Evolutionary conservation across 2,329 filamentous ascomycete species (phyloP).

Genomic region (Aspergillus sojae): DNA sequence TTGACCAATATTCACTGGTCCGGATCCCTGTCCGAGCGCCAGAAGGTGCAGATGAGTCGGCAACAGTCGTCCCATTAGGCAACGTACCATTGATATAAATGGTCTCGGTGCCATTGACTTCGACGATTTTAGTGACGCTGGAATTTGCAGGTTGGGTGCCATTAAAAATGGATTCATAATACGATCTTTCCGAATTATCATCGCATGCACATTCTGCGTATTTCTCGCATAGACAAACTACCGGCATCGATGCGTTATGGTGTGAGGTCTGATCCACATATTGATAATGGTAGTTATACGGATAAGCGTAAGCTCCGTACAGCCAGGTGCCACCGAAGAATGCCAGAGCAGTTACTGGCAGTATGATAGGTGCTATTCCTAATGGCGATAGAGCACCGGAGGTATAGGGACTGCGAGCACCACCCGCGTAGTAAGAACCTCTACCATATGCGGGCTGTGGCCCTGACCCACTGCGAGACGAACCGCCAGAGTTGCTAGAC

Average conservation of each 20-base stretch:
- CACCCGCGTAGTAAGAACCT: conserved; percentile 58
- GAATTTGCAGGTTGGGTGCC: conserved; percentile 44
- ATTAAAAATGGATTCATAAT: conserved; percentile 46
- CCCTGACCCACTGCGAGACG: conserved; percentile 43
- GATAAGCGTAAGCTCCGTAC: conserved; percentile 59
- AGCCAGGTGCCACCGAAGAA: conserved; percentile 59
- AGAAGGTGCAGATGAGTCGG: conserved; percentile 30
- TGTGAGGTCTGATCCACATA: conserved; percentile 50
- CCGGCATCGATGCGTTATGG: conserved; percentile 54
- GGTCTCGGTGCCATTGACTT: conserved; percentile 46
- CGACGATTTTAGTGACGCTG: conserved; percentile 39
- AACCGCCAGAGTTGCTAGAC: conserved; percentile 33
- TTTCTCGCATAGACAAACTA: conserved; percentile 60
- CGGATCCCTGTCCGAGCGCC: conserved; percentile 29
- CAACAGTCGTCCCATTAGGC: conserved; percentile 47
- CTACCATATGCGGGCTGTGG: conserved; percentile 51
- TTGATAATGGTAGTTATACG: conserved; percentile 52
- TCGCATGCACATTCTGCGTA: conserved; percentile 62
- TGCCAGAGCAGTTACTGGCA: conserved; percentile 49
- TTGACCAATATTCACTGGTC: conserved; percentile 46
- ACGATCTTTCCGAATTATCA: conserved; percentile 48
- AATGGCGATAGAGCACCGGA: conserved; percentile 48
- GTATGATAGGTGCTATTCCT: conserved; percentile 54
- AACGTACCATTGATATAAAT: conserved; percentile 54
- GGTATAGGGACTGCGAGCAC: conserved; percentile 54